Evolutionary conservation across 2,329 filamentous ascomycete genomes (phyloP).

Genomic region (Sporothrix euskadiensis): DNA sequence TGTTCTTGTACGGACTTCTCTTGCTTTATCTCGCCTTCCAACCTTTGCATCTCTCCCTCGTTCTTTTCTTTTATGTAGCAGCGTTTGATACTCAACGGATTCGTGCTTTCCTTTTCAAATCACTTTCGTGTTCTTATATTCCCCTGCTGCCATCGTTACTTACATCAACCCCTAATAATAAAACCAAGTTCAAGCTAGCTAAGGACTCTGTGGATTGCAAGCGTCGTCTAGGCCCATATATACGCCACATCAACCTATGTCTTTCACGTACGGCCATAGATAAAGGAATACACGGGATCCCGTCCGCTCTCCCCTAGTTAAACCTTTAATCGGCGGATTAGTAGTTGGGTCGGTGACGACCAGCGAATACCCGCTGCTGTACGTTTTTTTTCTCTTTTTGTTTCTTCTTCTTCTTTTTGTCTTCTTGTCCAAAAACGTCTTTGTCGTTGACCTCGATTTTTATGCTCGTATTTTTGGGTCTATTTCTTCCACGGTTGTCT

Average conservation of each 20-base stretch:
- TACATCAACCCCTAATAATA: neutral
- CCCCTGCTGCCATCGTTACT: neutral
- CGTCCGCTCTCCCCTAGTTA: no score
- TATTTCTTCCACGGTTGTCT: neutral
- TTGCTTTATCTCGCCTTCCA: neutral
- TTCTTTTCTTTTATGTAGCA: neutral
- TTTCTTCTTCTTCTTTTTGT: no score
- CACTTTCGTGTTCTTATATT: neutral
- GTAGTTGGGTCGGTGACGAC: no score
- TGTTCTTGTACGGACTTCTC: neutral
- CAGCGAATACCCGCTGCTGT: no score
- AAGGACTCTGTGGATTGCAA: neutral
- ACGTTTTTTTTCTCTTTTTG: neutral
- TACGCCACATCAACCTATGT: neutral
- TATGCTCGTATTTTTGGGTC: no score
- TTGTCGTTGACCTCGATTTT: no score
- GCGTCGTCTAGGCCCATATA: neutral
- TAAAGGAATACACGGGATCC: no score
- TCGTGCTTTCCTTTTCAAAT: neutral
- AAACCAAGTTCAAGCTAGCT: neutral
- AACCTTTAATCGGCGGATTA: no score
- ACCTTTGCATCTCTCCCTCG: neutral
- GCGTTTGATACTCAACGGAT: neutral
- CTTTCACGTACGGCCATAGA: constrained; percentile 20
- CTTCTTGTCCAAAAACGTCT: no score